Percentiles rank a stretch among this genome's conserved stretches.
Conservation (phyloP, 495 filamentous ascomycete genomes). For the Diplogelasinospora grovesii region DNA sequence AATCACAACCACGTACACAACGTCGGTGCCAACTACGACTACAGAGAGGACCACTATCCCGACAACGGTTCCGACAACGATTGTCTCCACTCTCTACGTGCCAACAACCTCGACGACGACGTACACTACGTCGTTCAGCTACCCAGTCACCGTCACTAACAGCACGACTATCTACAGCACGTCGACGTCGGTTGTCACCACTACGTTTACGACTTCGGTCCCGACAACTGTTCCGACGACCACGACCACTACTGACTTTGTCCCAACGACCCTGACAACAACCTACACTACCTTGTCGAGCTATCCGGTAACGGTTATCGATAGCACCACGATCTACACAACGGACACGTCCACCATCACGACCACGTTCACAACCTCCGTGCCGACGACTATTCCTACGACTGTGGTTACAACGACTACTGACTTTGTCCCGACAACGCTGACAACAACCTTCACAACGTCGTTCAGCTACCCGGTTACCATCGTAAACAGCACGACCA, state of each 20-base stretch:
- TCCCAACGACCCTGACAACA: slow-evolving; percentile 25
- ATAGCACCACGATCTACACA: slow-evolving; percentile 13
- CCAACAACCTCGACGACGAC: slow-evolving; percentile 16
- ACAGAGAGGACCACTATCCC: neutral
- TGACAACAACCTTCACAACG: too few species aligned
- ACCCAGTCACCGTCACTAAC: slow-evolving; percentile 19
- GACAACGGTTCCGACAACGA: slow-evolving; percentile 6
- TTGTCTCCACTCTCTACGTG: neutral
- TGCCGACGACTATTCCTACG: neutral
- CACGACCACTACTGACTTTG: slow-evolving; percentile 16
- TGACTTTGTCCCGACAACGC: neutral
- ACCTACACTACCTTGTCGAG: slow-evolving; percentile 13
- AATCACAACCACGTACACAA: slow-evolving; percentile 3
- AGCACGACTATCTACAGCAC: slow-evolving; percentile 22
- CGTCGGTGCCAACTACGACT: neutral
- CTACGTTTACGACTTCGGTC: slow-evolving; percentile 24
- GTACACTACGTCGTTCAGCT: slow-evolving; percentile 18
- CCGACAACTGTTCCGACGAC: slow-evolving; percentile 20
- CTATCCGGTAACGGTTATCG: slow-evolving; percentile 17
- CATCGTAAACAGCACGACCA: slow-evolving; percentile 10
- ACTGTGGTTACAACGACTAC: neutral
- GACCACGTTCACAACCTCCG: slow-evolving; percentile 4
- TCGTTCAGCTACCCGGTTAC: neutral
- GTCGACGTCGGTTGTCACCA: slow-evolving; percentile 11
- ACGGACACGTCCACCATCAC: neutral